Base-by-base conservation (phyloP, 1,139 yeast species). In the Yarrowia galli region DNA sequence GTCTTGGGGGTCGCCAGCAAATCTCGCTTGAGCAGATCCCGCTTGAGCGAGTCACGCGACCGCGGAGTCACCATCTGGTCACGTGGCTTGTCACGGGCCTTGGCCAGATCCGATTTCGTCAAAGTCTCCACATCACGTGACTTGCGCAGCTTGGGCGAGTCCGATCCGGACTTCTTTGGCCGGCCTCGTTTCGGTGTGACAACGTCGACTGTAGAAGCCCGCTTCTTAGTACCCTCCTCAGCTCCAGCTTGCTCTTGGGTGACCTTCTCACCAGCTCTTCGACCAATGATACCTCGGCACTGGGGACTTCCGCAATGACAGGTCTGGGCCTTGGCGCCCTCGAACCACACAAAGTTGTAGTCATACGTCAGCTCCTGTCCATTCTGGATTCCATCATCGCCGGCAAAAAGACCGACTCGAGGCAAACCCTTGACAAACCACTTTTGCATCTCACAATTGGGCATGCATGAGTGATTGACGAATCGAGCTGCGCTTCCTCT, bases 401-500 rank as follows among this genome's bases (percentile, higher is more conserved):
- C 79, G 1, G 82, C 82, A 73, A 79, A 81, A 15, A 81, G 70
- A 0, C 82, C 83, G 35, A 80, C 76, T 66, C 82, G 71, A 2
- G 83, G 83, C 28, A 75, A 74, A 2, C 77, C 79, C 60, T 78
- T 73, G 32, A 81, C 82, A 43, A 71, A 74, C 84, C 84, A 81
- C 69, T 79, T 79, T 71, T 81, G 82, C 79, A 81, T 79, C 64
- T 76, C 79, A 28, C 79, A 73, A 69, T 81, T 81, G 42, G 84
- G 83, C 56, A 74, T 72, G 72, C 84, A 81, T 1, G 83, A 80
- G 68, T 81, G 84, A 70, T 81, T 81, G 8, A 79, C 82, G 72
- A 79, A 81, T 56, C 83, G 71, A 0, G 84, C 83, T 4, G 77
- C 79, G 0, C 83, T 80, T 1, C 84, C 84, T 38, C 78, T 73